Evolutionary conservation across 1,284 basidiomycete species (phyloP), one percentile per base, ranked within the genome.

Genomic region (Sutorius eximius): DNA sequence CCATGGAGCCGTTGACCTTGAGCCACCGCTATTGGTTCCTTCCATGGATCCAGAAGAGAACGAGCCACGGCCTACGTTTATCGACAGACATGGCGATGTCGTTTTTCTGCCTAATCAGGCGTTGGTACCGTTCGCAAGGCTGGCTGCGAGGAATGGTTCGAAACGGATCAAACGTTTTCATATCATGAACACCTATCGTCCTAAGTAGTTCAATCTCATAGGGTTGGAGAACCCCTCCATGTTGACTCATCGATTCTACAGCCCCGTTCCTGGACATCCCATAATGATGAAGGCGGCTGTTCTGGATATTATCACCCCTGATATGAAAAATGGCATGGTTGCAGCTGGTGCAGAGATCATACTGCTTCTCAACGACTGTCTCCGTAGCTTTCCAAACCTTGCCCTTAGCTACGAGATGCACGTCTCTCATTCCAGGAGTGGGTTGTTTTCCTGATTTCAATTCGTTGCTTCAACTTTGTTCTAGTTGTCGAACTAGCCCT

Each of bases 101-200:
- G 87, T 96, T 3, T 81, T 83, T 38, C 77, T 97, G 29, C 90
- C 93, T 0, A 86, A 86, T 56, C 87, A 91, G 57, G 82, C 87
- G 13, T 76, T 95, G 13, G 77, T 91, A 2, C 87, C 90, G 0
- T 96, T 98, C 70, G 93, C 95, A 10, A 80, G 94, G 45, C 77
- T 92, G 40, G 93, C 93, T 16, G 92, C 91, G 0, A 79, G 90
- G 53, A 82, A 80, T 15, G 83, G 83, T 45, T 81, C 85, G 47
- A 83, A 82, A 61, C 78, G 95, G 40, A 93, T 97, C 71, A 98
- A 98, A 73, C 82, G 95, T 16, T 97, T 90, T 73, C 89, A 94
- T 71, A 86, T 96, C 33, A 81, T 85, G 32, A 82, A 87, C 57
- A 82, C 86, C 11, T 94, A 86, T 67, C 74, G 79, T 41, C 81